Evolutionary conservation across 2,329 filamentous ascomycete genomes (phyloP), one percentile per base, ranked within the genome.

Genomic region (Passalora sequoiae): DNA sequence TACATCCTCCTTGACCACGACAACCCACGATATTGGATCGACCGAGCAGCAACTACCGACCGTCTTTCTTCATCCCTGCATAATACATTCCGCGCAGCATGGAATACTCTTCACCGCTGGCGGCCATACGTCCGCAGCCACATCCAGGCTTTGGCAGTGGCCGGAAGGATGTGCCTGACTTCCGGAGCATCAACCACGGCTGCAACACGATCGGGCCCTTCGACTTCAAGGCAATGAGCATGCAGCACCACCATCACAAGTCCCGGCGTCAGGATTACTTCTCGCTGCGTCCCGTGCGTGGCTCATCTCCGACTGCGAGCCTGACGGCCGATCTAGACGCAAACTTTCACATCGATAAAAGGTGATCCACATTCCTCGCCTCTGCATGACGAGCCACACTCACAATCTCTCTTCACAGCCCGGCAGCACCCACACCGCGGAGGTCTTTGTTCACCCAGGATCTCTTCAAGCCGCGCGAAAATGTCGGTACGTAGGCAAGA

Each of bases 331-430:
- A 98, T 69, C 76, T 97, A 58, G 96, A 89, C 46, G 89, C 95
- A 64, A 98, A 97, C 72, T 94, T 97, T 65, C 86, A 91, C 64
- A 86, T 97, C 65, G 89, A 96, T 68, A 88, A 84, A 62, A 96
- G 89, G 91, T 96, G 74, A 56, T 53, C 77, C 71, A 57, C 56
- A 59, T 59, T 62, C 56, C 55, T 57, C 57, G 55, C 52, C 50
- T 50, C 44, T 46, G 31, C 37, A 42, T 44, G 47, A 48, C 17
- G 50, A 44, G 49, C 48, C 51, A 30, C 37, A 53, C 66, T 76
- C 56, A 76, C 64, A 54, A 58, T 55, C 60, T 54, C 60, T 59
- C 53, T 31, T n/a, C 61, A 44, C 66, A 94, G 88, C 67, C 88
- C 88, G 24, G 83, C 86, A 66, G 76, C 89, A 55, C 83, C 84